phyloP scores from a whole-genome alignment of 495 filamentous ascomycete genomes.

The Aspergillus biplanus region DNA sequence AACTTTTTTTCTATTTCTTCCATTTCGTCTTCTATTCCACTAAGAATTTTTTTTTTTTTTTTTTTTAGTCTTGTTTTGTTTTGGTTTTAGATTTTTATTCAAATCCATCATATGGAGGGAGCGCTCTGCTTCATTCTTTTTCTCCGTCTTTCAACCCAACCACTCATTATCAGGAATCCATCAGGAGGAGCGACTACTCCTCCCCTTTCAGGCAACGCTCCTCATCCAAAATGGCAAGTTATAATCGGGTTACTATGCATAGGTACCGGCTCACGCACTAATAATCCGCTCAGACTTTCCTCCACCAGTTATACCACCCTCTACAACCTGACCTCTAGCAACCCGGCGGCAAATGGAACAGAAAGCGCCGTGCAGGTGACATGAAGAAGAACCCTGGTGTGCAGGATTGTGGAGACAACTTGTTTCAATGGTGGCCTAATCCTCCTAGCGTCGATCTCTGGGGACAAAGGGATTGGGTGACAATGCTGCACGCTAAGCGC shows the following conservation, averaged over 20 bases:
- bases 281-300: background rate
- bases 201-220: background rate
- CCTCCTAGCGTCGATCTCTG: slow-evolving; percentile 9
- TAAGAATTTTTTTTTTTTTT: background rate
- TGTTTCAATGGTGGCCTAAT: slow-evolving; percentile 15
- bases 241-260: background rate
- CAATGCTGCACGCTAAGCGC: slow-evolving; percentile 25
- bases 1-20: slow-evolving; percentile 3
- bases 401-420: slow-evolving; percentile 2
- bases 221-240: background rate
- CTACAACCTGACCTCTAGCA: slow-evolving; percentile 6
- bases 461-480: slow-evolving; percentile 23
- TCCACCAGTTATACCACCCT: slow-evolving; percentile 8
- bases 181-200: background rate
- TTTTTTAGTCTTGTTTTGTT: background rate
- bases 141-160: background rate
- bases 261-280: background rate
- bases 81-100: background rate
- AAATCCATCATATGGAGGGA: background rate
- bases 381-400: background rate
- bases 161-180: background rate
- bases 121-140: background rate
- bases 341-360: slow-evolving; percentile 20
- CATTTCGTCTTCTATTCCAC: background rate
- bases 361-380: slow-evolving; percentile 12